phyloP scores from a whole-genome alignment of 179 eudicot species.

The Silene coronaria region DNA sequence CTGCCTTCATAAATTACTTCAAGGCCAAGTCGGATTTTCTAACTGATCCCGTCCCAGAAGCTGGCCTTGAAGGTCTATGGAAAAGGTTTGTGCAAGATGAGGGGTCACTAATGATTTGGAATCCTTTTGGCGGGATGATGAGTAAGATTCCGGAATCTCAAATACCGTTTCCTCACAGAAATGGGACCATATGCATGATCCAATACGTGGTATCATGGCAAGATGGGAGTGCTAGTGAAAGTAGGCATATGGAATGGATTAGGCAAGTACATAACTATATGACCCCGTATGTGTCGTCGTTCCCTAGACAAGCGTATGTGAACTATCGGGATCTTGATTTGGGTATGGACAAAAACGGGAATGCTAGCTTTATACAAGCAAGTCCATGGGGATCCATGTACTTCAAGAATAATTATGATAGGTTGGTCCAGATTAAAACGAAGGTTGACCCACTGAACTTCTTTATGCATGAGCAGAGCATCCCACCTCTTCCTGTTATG shows the following conservation, averaged over 20 bases:
- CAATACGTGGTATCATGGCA: constrained; percentile 35
- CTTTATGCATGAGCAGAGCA: constrained; percentile 35
- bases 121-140: constrained; percentile 38
- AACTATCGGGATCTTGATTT: constrained; percentile 37
- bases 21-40: constrained; percentile 37
- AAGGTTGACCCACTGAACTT: constrained; percentile 35
- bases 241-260: constrained; percentile 31
- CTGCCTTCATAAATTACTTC: constrained; percentile 29
- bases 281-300: constrained; percentile 33
- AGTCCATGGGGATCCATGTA: constrained; percentile 33
- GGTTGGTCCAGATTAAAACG: constrained; percentile 38
- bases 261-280: constrained; percentile 31
- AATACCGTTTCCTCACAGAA: constrained; percentile 37
- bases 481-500: constrained; percentile 36
- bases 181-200: constrained; percentile 30
- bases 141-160: constrained; percentile 31
- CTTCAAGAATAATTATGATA: constrained; percentile 30
- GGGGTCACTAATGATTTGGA: constrained; percentile 32
- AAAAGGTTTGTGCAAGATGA: constrained; percentile 29
- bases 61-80: constrained; percentile 33
- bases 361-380: constrained; percentile 31
- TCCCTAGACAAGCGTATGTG: constrained; percentile 36
- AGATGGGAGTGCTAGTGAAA: constrained; percentile 27
- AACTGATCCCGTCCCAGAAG: constrained; percentile 24
- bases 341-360: constrained; percentile 28